Evolutionary conservation across 169 alveolate genomes (phyloP), one percentile per base, ranked within the genome.

Genomic region (Eimeria tenella): DNA sequence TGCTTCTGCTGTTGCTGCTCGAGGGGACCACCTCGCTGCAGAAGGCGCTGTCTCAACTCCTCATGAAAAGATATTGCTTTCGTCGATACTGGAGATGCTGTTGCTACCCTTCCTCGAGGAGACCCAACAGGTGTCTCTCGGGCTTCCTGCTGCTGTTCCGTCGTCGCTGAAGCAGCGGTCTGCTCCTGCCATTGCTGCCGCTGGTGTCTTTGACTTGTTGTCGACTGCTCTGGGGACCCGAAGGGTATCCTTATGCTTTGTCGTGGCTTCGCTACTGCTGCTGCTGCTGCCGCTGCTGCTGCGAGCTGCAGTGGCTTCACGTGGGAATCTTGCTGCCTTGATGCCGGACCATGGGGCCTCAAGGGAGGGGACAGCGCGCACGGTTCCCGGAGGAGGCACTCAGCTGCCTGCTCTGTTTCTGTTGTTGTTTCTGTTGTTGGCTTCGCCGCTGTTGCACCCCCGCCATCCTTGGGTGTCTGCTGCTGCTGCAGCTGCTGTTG

Each of bases 261-360:
- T 4, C 9, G 21, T 0, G 86, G 86, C 86, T 52, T 75, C 8
- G 86, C 86, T 1, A 62, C 86, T 21, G 82, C 82, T 42, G 86
- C 65, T 8, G 86, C 86, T 1, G 86, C 86, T 49, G 86, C 65
- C 10, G 86, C 68, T 75, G 60, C 86, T 42, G 86, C 86, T 75
- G 86, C 65, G 9, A 75, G 86, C 68, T 75, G 86, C 86, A 75
- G 65, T 5, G 86, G 86, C 60, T 13, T 52, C 23, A 75, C 0
- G 31, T 42, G 56, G 23, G 86, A 21, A 4, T 9, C 50, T 13
- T 75, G 60, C 65, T 42, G 86, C 86, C 19, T 75, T 2, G 25
- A 6, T 15, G 68, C 7, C 13, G 63, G 65, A 6, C 86, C 86
- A 10, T 75, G 86, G 42, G 86, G 86, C 52, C 86, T 75, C 13